phyloP scores from a whole-genome alignment of 1,139 yeast species.

The Kurtzmaniella natalensis region DNA sequence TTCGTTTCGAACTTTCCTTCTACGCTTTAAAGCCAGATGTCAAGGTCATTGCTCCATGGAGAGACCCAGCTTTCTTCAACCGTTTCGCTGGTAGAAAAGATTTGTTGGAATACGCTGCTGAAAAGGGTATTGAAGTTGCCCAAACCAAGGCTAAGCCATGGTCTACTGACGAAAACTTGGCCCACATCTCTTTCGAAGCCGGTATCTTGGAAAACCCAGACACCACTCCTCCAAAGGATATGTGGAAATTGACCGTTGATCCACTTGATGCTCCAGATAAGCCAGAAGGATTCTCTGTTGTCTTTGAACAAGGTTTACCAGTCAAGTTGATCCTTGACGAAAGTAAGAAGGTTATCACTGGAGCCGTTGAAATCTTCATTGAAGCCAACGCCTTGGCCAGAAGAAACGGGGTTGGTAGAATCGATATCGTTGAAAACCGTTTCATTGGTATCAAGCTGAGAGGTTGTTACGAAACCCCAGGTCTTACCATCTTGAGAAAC shows the following conservation, averaged over 20 bases:
- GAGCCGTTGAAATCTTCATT: slow-evolving; percentile 86
- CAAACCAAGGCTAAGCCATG: slow-evolving; percentile 99
- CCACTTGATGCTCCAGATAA: slow-evolving; percentile 91
- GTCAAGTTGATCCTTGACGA: slow-evolving; percentile 68
- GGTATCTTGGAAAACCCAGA: slow-evolving; percentile 98
- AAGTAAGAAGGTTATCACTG: slow-evolving; percentile 58
- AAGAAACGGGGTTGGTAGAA: slow-evolving; percentile 99
- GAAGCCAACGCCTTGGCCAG: slow-evolving; percentile 94
- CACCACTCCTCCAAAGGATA: slow-evolving; percentile 97
- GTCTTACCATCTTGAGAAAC: slow-evolving; percentile 86
- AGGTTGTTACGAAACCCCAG: slow-evolving; percentile 99
- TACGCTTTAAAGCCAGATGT: slow-evolving; percentile 98
- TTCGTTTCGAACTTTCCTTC: slow-evolving; percentile 93
- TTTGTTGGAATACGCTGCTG: slow-evolving; percentile 86
- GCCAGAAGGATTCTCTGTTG: slow-evolving; percentile 85
- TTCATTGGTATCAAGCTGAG: slow-evolving; percentile 98
- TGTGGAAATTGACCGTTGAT: slow-evolving; percentile 98
- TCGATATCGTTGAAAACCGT: slow-evolving; percentile 98
- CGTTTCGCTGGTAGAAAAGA: slow-evolving; percentile 98
- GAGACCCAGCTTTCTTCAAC: slow-evolving; percentile 91
- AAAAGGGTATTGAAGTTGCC: slow-evolving; percentile 86
- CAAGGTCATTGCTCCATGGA: slow-evolving; percentile 97
- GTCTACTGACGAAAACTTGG: slow-evolving; percentile 99
- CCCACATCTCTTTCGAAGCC: slow-evolving; percentile 97
- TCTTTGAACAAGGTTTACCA: slow-evolving; percentile 85